Evolutionary conservation across 495 filamentous ascomycete genomes (phyloP), one percentile per base, ranked within the genome.

Genomic region (Cetradonia linearis): DNA sequence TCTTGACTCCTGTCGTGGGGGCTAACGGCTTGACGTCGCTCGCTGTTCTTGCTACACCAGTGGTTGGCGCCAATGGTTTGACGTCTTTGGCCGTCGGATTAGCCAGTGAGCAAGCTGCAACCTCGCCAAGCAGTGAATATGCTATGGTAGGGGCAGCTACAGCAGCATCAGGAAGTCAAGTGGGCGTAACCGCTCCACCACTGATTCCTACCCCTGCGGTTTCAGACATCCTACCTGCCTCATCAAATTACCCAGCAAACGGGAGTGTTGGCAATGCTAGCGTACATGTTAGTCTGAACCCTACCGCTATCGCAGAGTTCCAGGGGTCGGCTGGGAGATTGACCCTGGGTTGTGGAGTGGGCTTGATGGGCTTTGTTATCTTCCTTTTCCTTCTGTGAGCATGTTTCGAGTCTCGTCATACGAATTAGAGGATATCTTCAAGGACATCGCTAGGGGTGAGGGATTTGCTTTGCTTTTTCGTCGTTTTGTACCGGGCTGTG

Each of bases 11-110:
- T 28, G 42, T 55, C 9, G 59, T 61, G 14, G 59, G 59, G 18
- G 30, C 50, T 11, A 61, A 61, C 6, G 59, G 59, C 23, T 33
- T 61, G 49, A 55, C 59, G 25, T 61, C 59, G 30, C 59, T 61
- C 18, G 59, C 59, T n/a, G 50, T 61, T 8, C 49, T 56, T 55
- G 59, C 59, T 16, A 61, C 50, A 56, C 59, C 59, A 28, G 33
- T 61, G 6, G 28, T 61, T 16, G 59, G 50, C 25, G 59, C 59
- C 18, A 61, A 61, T 16, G 59, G 59, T 36, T 30, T 55, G n/a
- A 61, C 59, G 27, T 61, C 59, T 33, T 16, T 61, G n/a, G 59
- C 59, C 3, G 20, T 61, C 25, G 59, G 50, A 13, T 36, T 55
- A 11, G 59, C 49, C 2, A 48, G 34, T 20, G 50, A 55, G 40